Base-by-base conservation (phyloP, 768 basidiomycete genomes). In the Termitomyces sp. region DNA sequence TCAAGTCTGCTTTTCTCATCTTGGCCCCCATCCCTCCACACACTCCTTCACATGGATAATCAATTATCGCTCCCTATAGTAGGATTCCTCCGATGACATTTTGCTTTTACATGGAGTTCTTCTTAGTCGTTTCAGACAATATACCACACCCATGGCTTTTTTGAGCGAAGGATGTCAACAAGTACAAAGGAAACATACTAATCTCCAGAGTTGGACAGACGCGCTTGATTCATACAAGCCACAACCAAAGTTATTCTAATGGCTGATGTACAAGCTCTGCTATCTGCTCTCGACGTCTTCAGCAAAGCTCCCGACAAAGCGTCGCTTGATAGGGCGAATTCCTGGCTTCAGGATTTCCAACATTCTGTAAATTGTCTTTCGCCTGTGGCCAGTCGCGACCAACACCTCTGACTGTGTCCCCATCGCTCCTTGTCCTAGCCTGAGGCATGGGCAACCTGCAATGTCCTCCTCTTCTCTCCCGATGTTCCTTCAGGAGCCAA, bases 331-430 rank as follows among this genome's bases (percentile, higher is more conserved):
- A 84, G 83, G 66, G 96, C 95, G 66, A 98, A 97, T 78, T 78
- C 86, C 67, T 98, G 95, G 95, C 88, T 99, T 64, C 91, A 95
- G 79, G 94, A 96, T 76, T 99, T 98, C 74, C 96, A 99, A 80
- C 96, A 98, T 82, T 96, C 94, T 81, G 96, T 98, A 88, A 90
- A 87, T 91, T 81, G 79, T 79, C 77, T 86, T 86, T 87, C 86
- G 81, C 84, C 82, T 85, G 76, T 85, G 83, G 86, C 79, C 82
- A 81, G 75, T 80, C 79, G 68, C 77, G 74, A 77, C 80, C 83
- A 75, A 74, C 80, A 75, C 81, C 80, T 88, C 88, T 90, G 81
- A 90, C 85, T 74, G 73, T 80, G 76, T 76, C 77, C 78, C 79
- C 80, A 77, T 79, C 79, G 77, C 79, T 76, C 75, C 71, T 79